Evolutionary conservation across 306 rosid genomes (phyloP).

Genomic region (Vigna hirtella): DNA sequence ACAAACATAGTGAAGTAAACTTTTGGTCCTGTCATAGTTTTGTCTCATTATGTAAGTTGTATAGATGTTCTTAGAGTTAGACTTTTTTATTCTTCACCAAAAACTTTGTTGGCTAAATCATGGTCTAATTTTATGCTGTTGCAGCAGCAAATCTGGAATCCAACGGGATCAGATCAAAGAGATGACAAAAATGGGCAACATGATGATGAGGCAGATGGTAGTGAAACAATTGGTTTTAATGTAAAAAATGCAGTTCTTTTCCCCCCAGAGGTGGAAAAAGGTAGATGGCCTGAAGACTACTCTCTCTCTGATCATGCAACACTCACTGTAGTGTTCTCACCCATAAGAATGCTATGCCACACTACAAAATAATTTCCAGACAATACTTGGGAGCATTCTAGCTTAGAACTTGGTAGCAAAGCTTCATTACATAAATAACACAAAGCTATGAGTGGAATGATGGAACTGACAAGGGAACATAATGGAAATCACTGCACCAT

Average conservation of each 20-base stretch:
- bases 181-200: conserved; percentile 46
- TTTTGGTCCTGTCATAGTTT: background rate
- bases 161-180: conserved; percentile 50
- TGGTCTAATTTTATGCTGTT: conserved; percentile 25
- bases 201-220: conserved; percentile 45
- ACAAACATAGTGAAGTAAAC: background rate
- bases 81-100: background rate
- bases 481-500: background rate
- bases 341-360: conserved; percentile 68
- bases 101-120: conserved; percentile 12
- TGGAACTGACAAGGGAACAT: background rate
- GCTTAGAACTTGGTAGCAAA: conserved; percentile 12
- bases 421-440: conserved; percentile 29
- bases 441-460: conserved; percentile 2
- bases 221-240: conserved; percentile 69
- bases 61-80: background rate
- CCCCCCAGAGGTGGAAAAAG: conserved; percentile 88
- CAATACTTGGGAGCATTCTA: conserved; percentile 31
- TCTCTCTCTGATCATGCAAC: conserved; percentile 92
- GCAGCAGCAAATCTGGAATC: conserved; percentile 82
- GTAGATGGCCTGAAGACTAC: conserved; percentile 87
- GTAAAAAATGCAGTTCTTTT: conserved; percentile 79
- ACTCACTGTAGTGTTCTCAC: conserved; percentile 80
- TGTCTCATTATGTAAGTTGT: background rate
- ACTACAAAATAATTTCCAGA: conserved; percentile 48